Evolutionary conservation across 2,329 filamentous ascomycete genomes (phyloP).

Genomic region (Nothopassalora personata): DNA sequence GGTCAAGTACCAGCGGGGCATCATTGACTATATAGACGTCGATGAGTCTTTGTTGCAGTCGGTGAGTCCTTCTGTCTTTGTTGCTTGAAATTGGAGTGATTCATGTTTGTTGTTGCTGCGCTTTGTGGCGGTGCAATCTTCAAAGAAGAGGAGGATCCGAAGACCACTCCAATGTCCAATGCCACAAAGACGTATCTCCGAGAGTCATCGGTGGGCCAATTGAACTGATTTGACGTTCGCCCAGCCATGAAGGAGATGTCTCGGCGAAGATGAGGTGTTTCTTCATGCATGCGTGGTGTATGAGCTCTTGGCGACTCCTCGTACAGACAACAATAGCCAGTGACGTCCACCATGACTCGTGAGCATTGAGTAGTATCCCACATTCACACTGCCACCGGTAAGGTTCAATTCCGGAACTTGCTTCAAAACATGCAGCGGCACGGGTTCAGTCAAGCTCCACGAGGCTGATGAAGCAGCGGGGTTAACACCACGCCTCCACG

Average conservation of each 20-base stretch:
- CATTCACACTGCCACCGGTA: background rate
- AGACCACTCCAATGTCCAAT: background rate
- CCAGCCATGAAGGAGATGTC: background rate
- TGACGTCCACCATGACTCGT: no score
- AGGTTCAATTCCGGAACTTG: background rate
- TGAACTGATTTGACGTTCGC: background rate
- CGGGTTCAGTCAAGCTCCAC: background rate
- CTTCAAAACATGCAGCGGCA: background rate
- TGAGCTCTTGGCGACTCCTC: background rate
- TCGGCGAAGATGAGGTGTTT: background rate
- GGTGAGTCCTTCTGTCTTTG: background rate
- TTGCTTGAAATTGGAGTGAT: background rate
- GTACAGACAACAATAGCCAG: background rate
- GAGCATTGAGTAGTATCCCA: no score
- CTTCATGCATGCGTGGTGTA: background rate
- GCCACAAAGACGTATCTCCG: background rate
- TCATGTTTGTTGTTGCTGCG: background rate
- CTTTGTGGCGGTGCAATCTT: background rate
- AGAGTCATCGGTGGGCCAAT: background rate
- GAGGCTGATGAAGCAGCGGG: background rate
- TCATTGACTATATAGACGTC: background rate
- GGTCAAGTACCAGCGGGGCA: background rate
- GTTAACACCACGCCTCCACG: no score
- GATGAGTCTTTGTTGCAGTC: background rate
- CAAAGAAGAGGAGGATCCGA: background rate